Evolutionary conservation across 257 asterid genomes (phyloP), one percentile per base, ranked within the genome.

Genomic region (Nemophila menziesii): DNA sequence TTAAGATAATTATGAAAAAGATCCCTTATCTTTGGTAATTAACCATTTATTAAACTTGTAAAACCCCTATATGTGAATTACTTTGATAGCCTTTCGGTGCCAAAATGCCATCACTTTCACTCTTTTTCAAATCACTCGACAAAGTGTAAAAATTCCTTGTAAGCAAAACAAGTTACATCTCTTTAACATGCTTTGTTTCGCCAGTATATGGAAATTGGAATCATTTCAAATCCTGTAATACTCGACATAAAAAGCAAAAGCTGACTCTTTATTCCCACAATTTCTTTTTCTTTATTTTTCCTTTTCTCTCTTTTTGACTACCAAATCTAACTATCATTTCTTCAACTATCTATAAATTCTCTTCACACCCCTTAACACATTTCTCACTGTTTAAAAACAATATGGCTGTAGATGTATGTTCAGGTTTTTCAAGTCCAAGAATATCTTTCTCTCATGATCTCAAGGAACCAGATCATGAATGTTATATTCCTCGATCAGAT

Each of bases 371-470:
- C 18, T 1, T 2, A 41, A 48, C 14, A 55, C 27, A 16, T 46
- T 18, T 19, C 12, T 29, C 48, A 5, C 19, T 22, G 34, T 40
- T 49, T 18, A 22, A 16, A 52, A 33, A 52, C 5, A 23, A 45
- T 23, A 76, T 85, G 96, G 93, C 92, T 16, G 76, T 72, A 1
- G 93, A 80, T 61, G 72, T 79, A 0, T 75, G 78, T 58, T 67
- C 77, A 4, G 93, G 77, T 19, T 27, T 66, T 38, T 44, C 75
- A 8, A 77, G 75, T 40, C 93, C 94, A 19, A 71, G 96, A 67
- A 69, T 81, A 71, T 78, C 93, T 13, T 74, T 85, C 37, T 85
- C 96, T 3, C 68, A 73, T 49, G 89, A 79, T 57, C 86, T 77
- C 18, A 63, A 57, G 16, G 80, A 79, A 55, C 6, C 68, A 4